phyloP scores from a whole-genome alignment of 2,329 filamentous ascomycete species.

The Neofusicoccum kwambonambiense region DNA sequence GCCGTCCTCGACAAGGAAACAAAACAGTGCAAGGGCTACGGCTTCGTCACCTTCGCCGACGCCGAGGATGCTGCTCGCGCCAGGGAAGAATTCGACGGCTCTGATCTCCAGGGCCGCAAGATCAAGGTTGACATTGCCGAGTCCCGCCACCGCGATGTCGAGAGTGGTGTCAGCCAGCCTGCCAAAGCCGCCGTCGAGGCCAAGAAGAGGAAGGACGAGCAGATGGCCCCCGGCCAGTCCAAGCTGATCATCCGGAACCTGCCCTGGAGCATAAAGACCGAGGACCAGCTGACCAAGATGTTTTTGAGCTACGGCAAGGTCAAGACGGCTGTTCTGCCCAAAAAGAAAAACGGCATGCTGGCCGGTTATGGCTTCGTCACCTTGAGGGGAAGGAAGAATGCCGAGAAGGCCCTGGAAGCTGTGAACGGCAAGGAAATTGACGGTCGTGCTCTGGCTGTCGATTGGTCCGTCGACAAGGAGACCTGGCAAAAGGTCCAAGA shows the following conservation, averaged over 20 bases:
- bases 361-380: constrained; percentile 93
- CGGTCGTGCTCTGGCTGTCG: constrained; percentile 83
- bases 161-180: constrained; percentile 39
- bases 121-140: constrained; percentile 87
- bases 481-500: constrained; percentile 70
- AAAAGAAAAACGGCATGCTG: constrained; percentile 65
- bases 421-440: constrained; percentile 90
- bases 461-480: constrained; percentile 93
- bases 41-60: constrained; percentile 96
- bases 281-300: constrained; percentile 73
- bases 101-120: constrained; percentile 73
- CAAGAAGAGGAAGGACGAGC: constrained; percentile 67
- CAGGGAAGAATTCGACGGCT: constrained; percentile 75
- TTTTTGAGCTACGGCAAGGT: constrained; percentile 91
- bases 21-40: constrained; percentile 86
- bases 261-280: constrained; percentile 90
- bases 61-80: constrained; percentile 84
- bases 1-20: constrained; percentile 83
- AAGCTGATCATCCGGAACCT: constrained; percentile 90
- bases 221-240: constrained; percentile 61
- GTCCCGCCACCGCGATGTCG: constrained; percentile 64
- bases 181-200: constrained; percentile 46
- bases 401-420: constrained; percentile 78
- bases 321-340: constrained; percentile 81
- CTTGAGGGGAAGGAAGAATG: constrained; percentile 83